These are phyloP conservation scores for Reutealis trisperma DNA, from an alignment of 345 rosid genomes.

Conservation along the genomic window DNA sequence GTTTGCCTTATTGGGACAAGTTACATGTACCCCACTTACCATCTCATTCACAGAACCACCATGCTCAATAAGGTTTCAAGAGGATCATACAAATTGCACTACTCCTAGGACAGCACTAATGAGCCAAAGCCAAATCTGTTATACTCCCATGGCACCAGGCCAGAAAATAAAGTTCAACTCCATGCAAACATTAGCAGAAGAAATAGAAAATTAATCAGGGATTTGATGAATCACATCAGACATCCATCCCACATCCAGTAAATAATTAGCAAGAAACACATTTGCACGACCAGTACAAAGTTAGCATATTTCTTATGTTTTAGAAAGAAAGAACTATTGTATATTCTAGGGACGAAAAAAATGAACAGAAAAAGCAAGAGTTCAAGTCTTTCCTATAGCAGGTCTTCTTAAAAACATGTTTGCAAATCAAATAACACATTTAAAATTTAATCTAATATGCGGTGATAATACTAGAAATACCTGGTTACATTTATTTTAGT, in stretches of 20 bases:
- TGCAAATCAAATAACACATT: not conserved
- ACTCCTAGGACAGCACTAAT: too few relatives aligned
- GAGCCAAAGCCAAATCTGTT: too few relatives aligned
- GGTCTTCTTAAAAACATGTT: not conserved
- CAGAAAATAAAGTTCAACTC: not conserved
- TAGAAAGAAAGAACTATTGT: not conserved
- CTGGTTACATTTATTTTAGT: not conserved
- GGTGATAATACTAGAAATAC: not conserved
- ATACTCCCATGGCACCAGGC: too few relatives aligned
- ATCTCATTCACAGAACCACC: too few relatives aligned
- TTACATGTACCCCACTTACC: too few relatives aligned
- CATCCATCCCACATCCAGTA: not conserved
- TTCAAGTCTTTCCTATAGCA: not conserved
- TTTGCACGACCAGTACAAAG: not conserved
- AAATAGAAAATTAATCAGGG: not conserved
- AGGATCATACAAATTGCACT: not conserved
- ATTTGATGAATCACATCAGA: not conserved
- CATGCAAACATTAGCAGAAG: not conserved
- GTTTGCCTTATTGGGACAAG: too few relatives aligned
- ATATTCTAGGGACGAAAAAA: not conserved
- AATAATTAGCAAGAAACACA: not conserved
- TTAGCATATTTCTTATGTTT: too few relatives aligned
- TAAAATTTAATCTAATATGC: not conserved
- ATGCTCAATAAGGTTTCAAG: too few relatives aligned
- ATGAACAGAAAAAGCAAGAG: not conserved